Percentiles rank a stretch among this genome's conserved stretches.
Conservation (phyloP, 2,329 filamentous ascomycete genomes). For the Aspergillus fumigatus region DNA sequence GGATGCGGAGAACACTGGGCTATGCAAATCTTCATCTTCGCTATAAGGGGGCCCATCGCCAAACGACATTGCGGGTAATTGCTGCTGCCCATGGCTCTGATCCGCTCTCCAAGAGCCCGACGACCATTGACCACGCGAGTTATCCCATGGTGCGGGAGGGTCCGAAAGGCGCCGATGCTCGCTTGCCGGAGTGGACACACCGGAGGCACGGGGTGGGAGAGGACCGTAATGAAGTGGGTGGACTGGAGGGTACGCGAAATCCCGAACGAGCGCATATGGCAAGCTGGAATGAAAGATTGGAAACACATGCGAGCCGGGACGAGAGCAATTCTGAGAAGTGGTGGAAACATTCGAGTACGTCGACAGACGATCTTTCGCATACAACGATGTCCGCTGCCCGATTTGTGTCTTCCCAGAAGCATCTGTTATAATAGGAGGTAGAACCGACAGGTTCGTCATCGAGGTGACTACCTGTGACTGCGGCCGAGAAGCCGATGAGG, state of each 20-base stretch:
- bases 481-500: conserved; percentile 32
- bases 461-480: conserved; percentile 25
- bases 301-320: conserved; percentile 76
- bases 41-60: conserved; percentile 88
- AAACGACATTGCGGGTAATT: conserved; percentile 77
- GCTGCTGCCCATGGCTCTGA: conserved; percentile 58
- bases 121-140: conserved; percentile 55
- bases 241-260: conserved; percentile 82
- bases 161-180: conserved; percentile 80
- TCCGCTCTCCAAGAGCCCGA: conserved; percentile 44
- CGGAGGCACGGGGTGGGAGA: conserved; percentile 67
- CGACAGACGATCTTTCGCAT: conserved; percentile 75
- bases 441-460: conserved; percentile 24
- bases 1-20: conserved; percentile 77
- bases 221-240: conserved; percentile 93
- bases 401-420: conserved; percentile 54
- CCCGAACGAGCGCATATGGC: conserved; percentile 82
- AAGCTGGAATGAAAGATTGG: conserved; percentile 81
- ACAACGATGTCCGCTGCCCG: conserved; percentile 67
- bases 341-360: conserved; percentile 72
- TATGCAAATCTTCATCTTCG: conserved; percentile 91
- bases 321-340: conserved; percentile 56
- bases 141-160: conserved; percentile 67
- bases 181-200: conserved; percentile 78
- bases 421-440: conserved; percentile 50